phyloP scores from a whole-genome alignment of 441 rosid species.

The Euphorbia celastroides region DNA sequence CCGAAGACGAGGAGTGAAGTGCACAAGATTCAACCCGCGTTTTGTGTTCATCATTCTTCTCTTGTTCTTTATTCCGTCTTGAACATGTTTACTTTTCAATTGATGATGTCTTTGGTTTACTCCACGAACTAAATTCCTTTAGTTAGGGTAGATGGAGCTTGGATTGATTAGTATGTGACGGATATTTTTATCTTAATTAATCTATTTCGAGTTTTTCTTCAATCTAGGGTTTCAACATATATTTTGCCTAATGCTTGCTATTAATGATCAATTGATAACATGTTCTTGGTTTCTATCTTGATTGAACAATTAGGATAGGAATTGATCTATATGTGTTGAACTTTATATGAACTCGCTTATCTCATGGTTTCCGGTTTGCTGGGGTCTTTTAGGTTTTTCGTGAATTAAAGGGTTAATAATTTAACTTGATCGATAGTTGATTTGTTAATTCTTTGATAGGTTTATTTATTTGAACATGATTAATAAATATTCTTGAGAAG shows the following conservation, averaged over 20 bases:
- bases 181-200: no score
- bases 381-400: not conserved
- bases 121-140: not conserved
- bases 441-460: not conserved
- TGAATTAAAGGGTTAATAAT: not conserved
- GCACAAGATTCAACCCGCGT: not conserved
- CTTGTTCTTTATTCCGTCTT: not conserved
- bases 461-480: not conserved
- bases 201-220: not conserved
- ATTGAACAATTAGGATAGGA: not conserved
- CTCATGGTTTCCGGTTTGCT: not conserved
- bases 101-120: not conserved
- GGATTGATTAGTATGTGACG: not conserved
- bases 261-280: not conserved
- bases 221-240: not conserved
- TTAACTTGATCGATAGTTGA: not conserved
- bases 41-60: not conserved
- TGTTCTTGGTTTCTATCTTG: not conserved
- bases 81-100: not conserved
- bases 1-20: not conserved
- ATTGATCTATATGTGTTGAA: not conserved
- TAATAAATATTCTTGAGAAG: not conserved
- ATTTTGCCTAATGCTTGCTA: slow-evolving; percentile 5
- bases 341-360: not conserved
- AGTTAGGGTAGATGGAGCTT: not conserved